phyloP scores from a whole-genome alignment of 1,139 yeast genomes.

The Saccharomyces hybrid region DNA sequence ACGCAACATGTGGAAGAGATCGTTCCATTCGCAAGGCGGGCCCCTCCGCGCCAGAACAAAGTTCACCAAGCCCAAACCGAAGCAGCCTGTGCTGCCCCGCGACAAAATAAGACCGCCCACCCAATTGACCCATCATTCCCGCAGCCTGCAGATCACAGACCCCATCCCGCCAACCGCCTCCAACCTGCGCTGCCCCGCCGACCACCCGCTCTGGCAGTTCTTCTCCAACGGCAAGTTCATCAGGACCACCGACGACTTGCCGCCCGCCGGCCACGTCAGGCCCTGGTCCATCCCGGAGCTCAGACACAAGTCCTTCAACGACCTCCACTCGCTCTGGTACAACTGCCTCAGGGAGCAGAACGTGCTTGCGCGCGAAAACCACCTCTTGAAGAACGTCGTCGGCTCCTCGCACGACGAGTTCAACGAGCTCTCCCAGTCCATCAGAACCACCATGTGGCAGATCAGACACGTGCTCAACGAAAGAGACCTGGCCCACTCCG shows the following conservation, averaged over 20 bases:
- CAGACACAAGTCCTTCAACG: slow-evolving; percentile 86
- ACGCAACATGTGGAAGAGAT: slow-evolving; percentile 1
- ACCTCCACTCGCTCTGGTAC: slow-evolving; percentile 87
- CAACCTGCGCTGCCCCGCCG: slow-evolving; percentile 66
- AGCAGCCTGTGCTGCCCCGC: slow-evolving; percentile 9
- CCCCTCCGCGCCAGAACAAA: slow-evolving; percentile 21
- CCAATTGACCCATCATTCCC: slow-evolving; percentile 27
- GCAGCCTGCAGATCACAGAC: slow-evolving; percentile 49
- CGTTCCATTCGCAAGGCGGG: slow-evolving; percentile 4
- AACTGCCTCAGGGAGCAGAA: slow-evolving; percentile 78
- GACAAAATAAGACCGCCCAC: slow-evolving; percentile 17
- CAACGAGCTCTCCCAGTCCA: slow-evolving; percentile 36
- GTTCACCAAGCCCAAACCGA: slow-evolving; percentile 26
- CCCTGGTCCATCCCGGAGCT: slow-evolving; percentile 86
- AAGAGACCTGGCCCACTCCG: slow-evolving; percentile 67
- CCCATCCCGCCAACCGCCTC: slow-evolving; percentile 79
- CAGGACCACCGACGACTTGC: slow-evolving; percentile 52
- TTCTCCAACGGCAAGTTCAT: slow-evolving; percentile 59
- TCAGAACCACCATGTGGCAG: slow-evolving; percentile 58
- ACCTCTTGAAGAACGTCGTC: slow-evolving; percentile 39
- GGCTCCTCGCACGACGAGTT: slow-evolving; percentile 34
- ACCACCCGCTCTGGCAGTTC: slow-evolving; percentile 95
- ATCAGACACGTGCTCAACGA: slow-evolving; percentile 85
- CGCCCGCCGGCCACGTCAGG: slow-evolving; percentile 46
- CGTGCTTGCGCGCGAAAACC: slow-evolving; percentile 65